These are phyloP conservation scores for Gynostemma pentaphyllum DNA, from an alignment of 306 rosid genomes.

Conservation along the genomic window DNA sequence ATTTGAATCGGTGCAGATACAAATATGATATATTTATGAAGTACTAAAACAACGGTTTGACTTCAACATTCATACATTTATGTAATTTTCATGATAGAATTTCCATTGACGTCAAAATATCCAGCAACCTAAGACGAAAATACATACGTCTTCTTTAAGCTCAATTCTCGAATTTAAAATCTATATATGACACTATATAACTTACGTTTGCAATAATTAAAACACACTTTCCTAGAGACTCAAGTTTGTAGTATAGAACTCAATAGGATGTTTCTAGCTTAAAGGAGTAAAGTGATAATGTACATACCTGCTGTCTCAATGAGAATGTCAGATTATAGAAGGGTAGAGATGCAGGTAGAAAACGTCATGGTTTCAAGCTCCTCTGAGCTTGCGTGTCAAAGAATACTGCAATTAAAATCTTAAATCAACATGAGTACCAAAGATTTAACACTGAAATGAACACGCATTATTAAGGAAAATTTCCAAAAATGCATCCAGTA, in stretches of 20 bases:
- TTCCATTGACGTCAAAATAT: no score
- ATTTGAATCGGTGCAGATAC: no score
- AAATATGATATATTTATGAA: no score
- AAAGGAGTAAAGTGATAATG: background rate
- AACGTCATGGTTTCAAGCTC: background rate
- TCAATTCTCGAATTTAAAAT: no score
- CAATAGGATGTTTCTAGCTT: background rate
- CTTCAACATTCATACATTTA: no score
- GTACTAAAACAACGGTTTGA: background rate
- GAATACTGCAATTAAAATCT: slow-evolving; percentile 8
- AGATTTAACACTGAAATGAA: no score
- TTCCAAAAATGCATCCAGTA: no score
- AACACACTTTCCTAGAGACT: background rate
- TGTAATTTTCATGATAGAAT: no score
- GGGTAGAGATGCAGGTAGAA: background rate
- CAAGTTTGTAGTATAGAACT: background rate
- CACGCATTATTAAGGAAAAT: no score
- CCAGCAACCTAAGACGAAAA: background rate
- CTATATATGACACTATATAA: no score
- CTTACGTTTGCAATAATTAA: no score
- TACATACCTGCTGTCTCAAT: background rate
- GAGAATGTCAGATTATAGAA: background rate
- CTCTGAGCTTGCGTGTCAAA: background rate
- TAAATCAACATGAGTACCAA: no score
- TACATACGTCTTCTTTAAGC: background rate